Conservation (phyloP, 2,329 filamentous ascomycete species). For the Fusarium algeriense region DNA sequence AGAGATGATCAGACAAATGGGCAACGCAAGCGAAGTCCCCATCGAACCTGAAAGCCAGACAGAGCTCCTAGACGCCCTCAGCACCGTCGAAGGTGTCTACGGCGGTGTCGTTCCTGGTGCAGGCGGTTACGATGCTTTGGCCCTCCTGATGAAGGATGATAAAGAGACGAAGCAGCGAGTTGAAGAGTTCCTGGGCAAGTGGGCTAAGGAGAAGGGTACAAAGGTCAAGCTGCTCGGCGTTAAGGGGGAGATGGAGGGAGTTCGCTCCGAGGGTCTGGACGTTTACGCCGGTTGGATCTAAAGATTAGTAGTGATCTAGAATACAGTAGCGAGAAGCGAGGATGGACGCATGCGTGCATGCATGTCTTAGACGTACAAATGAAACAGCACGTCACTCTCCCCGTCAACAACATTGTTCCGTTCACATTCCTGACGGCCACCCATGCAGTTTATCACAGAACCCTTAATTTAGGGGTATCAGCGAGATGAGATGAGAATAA, state of each 20-base stretch:
- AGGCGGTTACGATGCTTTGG: conserved; percentile 92
- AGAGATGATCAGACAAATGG: conserved; percentile 81
- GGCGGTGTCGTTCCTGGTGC: conserved; percentile 95
- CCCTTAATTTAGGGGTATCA: conserved; percentile 1
- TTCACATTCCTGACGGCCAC: conserved; percentile 27
- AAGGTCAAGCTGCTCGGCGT: conserved; percentile 77
- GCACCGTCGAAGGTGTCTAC: conserved; percentile 80
- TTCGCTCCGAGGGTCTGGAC: conserved; percentile 59
- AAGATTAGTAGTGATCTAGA: neutral
- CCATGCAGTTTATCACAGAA: neutral
- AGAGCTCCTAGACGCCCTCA: conserved; percentile 81
- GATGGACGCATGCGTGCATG: conserved; percentile 6
- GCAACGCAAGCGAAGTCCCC: conserved; percentile 77
- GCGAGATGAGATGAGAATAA: neutral
- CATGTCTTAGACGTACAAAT: conserved; percentile 32
- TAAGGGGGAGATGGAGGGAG: conserved; percentile 79
- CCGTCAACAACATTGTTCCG: conserved; percentile 29
- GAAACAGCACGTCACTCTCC: conserved; percentile 22
- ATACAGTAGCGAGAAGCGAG: conserved; percentile 13
- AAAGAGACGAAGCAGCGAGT: conserved; percentile 71
- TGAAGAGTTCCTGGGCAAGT: conserved; percentile 71
- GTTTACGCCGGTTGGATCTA: conserved; percentile 61
- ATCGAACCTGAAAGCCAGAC: conserved; percentile 93
- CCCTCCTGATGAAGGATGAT: conserved; percentile 81
- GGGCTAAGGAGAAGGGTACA: conserved; percentile 70